Evolutionary conservation across 176 grass and related monocot species (phyloP).

Genomic region (Oryza glumipatula): DNA sequence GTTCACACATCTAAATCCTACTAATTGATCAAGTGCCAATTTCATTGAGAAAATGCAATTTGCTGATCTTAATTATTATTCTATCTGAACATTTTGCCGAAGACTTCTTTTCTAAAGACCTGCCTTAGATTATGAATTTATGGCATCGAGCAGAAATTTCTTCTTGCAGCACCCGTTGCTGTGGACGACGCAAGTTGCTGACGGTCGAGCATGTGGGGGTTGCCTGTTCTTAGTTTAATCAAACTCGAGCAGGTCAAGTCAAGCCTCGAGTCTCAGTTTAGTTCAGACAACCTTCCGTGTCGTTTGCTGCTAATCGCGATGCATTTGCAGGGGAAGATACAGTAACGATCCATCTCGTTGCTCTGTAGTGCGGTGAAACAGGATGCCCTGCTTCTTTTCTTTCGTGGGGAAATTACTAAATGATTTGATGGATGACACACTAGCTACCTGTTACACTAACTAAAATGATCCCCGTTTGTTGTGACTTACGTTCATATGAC

Average conservation of each 20-base stretch:
- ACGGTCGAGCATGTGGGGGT: not conserved
- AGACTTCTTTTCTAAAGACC: not conserved
- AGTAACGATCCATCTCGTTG: not conserved
- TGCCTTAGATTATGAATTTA: no score
- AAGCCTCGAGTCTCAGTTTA: not conserved
- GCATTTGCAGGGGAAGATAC: not conserved
- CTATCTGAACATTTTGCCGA: not conserved
- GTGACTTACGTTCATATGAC: not conserved
- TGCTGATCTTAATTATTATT: not conserved
- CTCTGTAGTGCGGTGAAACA: not conserved
- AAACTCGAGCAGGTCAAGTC: not conserved
- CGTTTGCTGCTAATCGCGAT: not conserved
- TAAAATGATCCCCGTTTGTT: no score
- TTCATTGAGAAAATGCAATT: not conserved
- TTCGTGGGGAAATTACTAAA: not conserved
- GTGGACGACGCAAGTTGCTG: not conserved
- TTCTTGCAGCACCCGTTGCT: not conserved
- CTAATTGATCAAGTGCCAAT: not conserved
- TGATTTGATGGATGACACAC: not conserved
- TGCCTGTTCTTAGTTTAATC: not conserved
- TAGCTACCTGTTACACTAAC: not conserved
- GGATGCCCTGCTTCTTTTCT: not conserved
- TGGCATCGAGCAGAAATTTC: not conserved
- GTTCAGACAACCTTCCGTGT: not conserved
- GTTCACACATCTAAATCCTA: not conserved